A percentile compares a stretch with the other conserved stretches of the same genome.
Evolutionary conservation across 768 basidiomycete species (phyloP).

Genomic region (Infundibulicybe gibba): DNA sequence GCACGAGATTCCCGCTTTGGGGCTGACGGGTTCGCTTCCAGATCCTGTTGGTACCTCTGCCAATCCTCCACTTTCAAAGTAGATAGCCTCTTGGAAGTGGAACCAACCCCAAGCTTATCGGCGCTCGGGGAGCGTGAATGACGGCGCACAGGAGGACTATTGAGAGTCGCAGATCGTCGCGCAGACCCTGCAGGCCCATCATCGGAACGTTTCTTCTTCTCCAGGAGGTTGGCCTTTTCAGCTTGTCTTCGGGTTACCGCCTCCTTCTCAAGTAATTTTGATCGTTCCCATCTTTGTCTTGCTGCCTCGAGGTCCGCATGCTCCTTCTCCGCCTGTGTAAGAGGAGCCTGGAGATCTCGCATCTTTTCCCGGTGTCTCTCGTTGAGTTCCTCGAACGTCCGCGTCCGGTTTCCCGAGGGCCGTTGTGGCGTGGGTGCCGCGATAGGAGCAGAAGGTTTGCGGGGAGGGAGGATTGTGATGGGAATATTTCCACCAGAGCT

Average conservation of each 20-base stretch:
- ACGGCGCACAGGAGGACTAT: conserved; percentile 29
- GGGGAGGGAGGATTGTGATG: conserved; percentile 46
- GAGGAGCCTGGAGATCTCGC: conserved; percentile 74
- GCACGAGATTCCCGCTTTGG: conserved; percentile 32
- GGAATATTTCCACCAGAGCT: conserved; percentile 28
- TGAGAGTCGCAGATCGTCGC: conserved; percentile 23
- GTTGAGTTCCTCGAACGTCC: conserved; percentile 84
- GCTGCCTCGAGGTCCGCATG: conserved; percentile 74
- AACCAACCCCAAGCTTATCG: conserved; percentile 47
- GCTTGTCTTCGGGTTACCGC: conserved; percentile 70
- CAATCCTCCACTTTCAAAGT: conserved; percentile 84
- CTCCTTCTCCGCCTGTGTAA: conserved; percentile 79
- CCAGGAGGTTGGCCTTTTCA: conserved; percentile 58
- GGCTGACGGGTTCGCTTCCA: conserved; percentile 20
- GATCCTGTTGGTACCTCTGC: conserved; percentile 68
- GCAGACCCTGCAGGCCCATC: conserved; percentile 32
- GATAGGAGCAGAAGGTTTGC: conserved; percentile 30
- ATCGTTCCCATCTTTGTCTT: conserved; percentile 78
- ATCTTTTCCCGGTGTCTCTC: conserved; percentile 86
- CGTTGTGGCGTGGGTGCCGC: conserved; percentile 47
- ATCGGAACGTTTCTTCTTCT: conserved; percentile 46
- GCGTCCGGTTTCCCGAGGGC: conserved; percentile 48
- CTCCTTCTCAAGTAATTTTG: conserved; percentile 70
- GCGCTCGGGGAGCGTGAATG: conserved; percentile 59
- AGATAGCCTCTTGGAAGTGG: conserved; percentile 61